Conservation (phyloP, 768 basidiomycete species). For the Trametes gibbosa region DNA sequence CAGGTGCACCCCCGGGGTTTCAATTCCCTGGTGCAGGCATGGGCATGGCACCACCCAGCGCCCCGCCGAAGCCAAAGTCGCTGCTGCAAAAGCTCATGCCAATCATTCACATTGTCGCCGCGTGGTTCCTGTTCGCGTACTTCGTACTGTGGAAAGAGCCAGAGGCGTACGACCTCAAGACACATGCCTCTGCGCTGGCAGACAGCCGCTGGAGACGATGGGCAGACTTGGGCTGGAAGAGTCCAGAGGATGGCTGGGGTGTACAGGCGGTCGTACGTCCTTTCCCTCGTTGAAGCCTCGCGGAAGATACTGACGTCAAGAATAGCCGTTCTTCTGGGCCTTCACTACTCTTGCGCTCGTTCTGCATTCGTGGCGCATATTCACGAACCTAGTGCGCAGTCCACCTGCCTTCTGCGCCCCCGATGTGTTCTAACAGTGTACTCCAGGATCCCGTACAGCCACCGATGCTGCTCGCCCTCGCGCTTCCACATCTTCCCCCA, state of each 20-base stretch:
- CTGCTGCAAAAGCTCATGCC: slow-evolving; percentile 61
- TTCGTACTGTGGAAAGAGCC: slow-evolving; percentile 72
- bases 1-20: slow-evolving; percentile 13
- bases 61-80: slow-evolving; percentile 34
- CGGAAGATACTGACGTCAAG: neutral
- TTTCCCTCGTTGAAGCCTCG: neutral
- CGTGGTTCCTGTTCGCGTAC: slow-evolving; percentile 64
- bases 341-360: slow-evolving; percentile 71
- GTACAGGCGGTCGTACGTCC: slow-evolving; percentile 58
- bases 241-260: slow-evolving; percentile 40
- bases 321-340: slow-evolving; percentile 79
- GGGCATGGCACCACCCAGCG: slow-evolving; percentile 12
- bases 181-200: slow-evolving; percentile 34
- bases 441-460: slow-evolving; percentile 56
- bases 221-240: slow-evolving; percentile 50
- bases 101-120: slow-evolving; percentile 58
- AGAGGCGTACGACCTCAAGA: slow-evolving; percentile 39
- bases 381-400: slow-evolving; percentile 60
- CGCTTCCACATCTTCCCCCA: slow-evolving; percentile 63
- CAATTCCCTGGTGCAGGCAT: slow-evolving; percentile 30
- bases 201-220: slow-evolving; percentile 54
- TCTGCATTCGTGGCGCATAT: slow-evolving; percentile 70
- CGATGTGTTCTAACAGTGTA: neutral
- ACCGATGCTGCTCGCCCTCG: slow-evolving; percentile 56
- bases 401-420: neutral